Evolutionary conservation across 768 basidiomycete species (phyloP).

Genomic region (Russula brevipes): DNA sequence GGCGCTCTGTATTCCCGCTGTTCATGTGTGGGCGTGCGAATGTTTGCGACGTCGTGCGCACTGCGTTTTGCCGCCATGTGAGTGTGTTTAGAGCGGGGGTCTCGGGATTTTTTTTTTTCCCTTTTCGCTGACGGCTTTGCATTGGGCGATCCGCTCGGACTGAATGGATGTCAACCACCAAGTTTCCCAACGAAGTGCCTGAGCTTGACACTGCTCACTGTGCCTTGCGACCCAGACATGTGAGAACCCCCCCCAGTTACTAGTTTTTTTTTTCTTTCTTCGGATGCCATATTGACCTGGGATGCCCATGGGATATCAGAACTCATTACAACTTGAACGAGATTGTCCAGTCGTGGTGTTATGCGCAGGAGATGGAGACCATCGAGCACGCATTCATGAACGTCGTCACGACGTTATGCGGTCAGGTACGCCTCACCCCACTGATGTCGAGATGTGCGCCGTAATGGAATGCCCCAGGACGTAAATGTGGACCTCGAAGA

Average conservation of each 20-base stretch:
- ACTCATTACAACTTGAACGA: constrained; percentile 24
- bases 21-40: constrained; percentile 30
- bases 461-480: constrained; percentile 10
- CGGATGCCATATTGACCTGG: background rate
- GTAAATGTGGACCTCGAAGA: constrained; percentile 22
- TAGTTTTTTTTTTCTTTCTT: background rate
- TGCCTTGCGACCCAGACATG: constrained; percentile 18
- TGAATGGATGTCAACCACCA: background rate
- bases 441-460: background rate
- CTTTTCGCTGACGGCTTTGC: background rate
- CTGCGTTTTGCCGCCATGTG: constrained; percentile 27
- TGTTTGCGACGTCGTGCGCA: constrained; percentile 27
- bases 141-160: background rate
- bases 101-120: background rate
- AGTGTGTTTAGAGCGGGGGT: background rate
- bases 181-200: constrained; percentile 27
- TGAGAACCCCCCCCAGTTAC: background rate
- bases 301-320: background rate
- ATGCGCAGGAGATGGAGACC: constrained; percentile 27
- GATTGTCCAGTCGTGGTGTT: constrained; percentile 28
- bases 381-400: constrained; percentile 28
- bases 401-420: constrained; percentile 24
- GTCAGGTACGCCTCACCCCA: constrained; percentile 17
- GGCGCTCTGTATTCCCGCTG: constrained; percentile 27
- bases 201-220: constrained; percentile 22